Evolutionary conservation across 495 filamentous ascomycete species (phyloP).

Genomic region (Clohesyomyces aquaticus): DNA sequence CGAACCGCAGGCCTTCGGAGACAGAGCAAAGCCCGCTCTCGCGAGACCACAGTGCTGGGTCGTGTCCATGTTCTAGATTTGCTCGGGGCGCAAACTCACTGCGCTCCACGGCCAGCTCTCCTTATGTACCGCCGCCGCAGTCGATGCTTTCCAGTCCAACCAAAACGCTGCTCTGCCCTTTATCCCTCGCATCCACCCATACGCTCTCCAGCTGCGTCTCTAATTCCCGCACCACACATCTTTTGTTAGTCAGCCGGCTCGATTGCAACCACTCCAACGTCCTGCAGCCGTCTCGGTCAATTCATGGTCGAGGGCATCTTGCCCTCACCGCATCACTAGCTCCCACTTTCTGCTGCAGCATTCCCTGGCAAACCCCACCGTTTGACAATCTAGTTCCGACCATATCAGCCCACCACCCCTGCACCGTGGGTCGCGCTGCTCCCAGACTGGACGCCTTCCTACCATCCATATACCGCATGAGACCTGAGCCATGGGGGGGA

Average conservation of each 20-base stretch:
- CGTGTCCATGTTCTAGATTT: slow-evolving; percentile 24
- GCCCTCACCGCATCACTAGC: neutral
- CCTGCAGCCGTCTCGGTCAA: no score
- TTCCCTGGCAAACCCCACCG: neutral
- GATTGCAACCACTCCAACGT: slow-evolving; percentile 8
- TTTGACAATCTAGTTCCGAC: slow-evolving; percentile 1
- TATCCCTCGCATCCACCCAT: slow-evolving; percentile 14
- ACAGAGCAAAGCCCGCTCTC: neutral
- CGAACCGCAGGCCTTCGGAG: neutral
- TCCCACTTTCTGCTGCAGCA: slow-evolving; percentile 3
- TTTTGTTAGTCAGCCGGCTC: slow-evolving; percentile 11
- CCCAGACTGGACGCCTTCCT: slow-evolving; percentile 5
- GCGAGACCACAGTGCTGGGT: neutral
- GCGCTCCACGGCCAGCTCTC: slow-evolving; percentile 10
- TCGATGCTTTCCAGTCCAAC: slow-evolving; percentile 2
- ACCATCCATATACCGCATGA: slow-evolving; percentile 3
- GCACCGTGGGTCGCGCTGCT: neutral
- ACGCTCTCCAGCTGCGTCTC: no score
- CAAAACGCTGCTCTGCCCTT: slow-evolving; percentile 7
- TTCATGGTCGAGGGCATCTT: no score
- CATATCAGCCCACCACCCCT: neutral
- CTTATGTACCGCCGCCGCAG: slow-evolving; percentile 10
- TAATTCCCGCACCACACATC: slow-evolving; percentile 1
- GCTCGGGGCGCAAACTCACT: slow-evolving; percentile 10
- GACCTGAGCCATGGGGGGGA: slow-evolving; percentile 14